A percentile compares a stretch with the other conserved stretches of the same genome.
These are phyloP conservation scores for Alectoria sarmentosa DNA, from an alignment of 495 filamentous ascomycete genomes.

Conservation along the genomic window DNA sequence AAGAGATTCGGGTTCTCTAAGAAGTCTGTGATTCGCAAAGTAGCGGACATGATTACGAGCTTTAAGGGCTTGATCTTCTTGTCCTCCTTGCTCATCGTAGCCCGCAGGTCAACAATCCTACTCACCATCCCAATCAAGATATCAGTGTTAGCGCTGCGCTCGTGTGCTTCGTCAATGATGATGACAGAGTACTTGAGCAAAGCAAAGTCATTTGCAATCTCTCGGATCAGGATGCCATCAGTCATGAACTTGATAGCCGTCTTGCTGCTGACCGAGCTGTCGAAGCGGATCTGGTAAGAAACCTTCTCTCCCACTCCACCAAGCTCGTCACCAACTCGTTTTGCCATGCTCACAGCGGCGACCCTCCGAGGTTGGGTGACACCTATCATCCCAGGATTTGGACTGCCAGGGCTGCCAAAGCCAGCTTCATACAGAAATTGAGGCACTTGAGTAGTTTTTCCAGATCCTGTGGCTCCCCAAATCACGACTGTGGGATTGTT, in stretches of 20 bases:
- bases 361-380: constrained; percentile 92
- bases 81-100: constrained; percentile 55
- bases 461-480: constrained; percentile 93
- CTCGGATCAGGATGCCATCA: constrained; percentile 89
- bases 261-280: constrained; percentile 70
- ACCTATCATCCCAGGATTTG: constrained; percentile 85
- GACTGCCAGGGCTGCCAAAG: constrained; percentile 69
- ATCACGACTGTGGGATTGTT: constrained; percentile 81
- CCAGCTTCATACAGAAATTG: constrained; percentile 94
- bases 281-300: constrained; percentile 93
- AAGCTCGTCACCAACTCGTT: constrained; percentile 79
- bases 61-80: constrained; percentile 69
- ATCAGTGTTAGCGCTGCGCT: constrained; percentile 95
- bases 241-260: constrained; percentile 99
- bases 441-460: constrained; percentile 95
- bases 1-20: constrained; percentile 78
- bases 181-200: constrained; percentile 91
- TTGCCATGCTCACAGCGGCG: constrained; percentile 91
- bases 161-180: constrained; percentile 96
- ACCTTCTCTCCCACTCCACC: constrained; percentile 60
- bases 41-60: constrained; percentile 97
- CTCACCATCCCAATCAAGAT: constrained; percentile 95
- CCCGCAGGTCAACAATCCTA: constrained; percentile 74
- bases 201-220: constrained; percentile 83
- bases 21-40: constrained; percentile 83